Percentiles rank a stretch among this genome's conserved stretches.
phyloP scores from a whole-genome alignment of 345 rosid genomes.

The Conringia planisiliqua region DNA sequence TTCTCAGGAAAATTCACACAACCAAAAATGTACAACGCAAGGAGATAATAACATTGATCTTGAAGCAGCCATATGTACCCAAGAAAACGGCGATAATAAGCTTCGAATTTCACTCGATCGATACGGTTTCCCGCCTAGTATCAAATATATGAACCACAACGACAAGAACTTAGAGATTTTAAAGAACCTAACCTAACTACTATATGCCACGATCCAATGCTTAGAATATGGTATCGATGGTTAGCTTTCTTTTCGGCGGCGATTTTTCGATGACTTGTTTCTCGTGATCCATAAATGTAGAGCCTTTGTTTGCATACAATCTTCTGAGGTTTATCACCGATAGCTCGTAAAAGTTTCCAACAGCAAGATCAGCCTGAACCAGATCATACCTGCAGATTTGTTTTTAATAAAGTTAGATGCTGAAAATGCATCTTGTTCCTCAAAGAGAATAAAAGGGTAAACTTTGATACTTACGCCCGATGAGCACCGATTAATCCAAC shows the following conservation, averaged over 20 bases:
- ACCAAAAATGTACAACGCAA: constrained; percentile 1
- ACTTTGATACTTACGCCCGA: constrained; percentile 62
- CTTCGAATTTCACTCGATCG: background rate
- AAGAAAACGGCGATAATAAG: background rate
- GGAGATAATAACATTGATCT: background rate
- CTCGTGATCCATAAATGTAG: constrained; percentile 82
- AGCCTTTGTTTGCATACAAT: constrained; percentile 85
- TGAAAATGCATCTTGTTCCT: background rate
- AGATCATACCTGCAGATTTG: constrained; percentile 67
- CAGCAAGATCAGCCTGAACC: constrained; percentile 93
- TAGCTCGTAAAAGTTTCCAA: constrained; percentile 73
- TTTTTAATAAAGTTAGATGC: constrained; percentile 6
- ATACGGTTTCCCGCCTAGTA: background rate
- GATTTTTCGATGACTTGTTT: constrained; percentile 72
- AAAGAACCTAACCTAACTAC: constrained; percentile 26
- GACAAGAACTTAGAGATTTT: background rate
- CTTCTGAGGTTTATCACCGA: constrained; percentile 91
- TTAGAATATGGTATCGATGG: constrained; percentile 77
- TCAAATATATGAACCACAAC: constrained; percentile 5
- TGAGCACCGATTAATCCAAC: constrained; percentile 82
- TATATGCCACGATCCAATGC: constrained; percentile 1
- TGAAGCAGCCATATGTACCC: background rate
- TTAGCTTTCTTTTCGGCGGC: constrained; percentile 80
- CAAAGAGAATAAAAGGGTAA: background rate
- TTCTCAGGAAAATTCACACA: constrained; percentile 12